phyloP scores from a whole-genome alignment of 2,329 filamentous ascomycete species.

The Penicillium thymicola region DNA sequence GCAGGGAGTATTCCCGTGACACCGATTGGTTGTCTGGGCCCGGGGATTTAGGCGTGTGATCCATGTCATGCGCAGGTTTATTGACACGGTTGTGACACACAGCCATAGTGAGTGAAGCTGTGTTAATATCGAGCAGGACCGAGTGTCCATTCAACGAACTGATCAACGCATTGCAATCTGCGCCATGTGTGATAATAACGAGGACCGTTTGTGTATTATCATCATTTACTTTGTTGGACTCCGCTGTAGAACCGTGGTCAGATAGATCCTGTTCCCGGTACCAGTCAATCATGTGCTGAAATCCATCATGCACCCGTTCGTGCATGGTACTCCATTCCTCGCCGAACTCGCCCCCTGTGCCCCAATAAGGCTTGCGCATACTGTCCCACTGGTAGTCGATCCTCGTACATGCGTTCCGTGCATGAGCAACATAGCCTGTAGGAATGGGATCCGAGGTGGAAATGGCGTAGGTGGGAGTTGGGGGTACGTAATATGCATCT shows the following conservation, averaged over 20 bases:
- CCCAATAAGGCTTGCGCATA: slow-evolving; percentile 76
- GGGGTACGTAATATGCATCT: slow-evolving; percentile 63
- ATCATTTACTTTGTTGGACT: slow-evolving; percentile 36
- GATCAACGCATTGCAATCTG: slow-evolving; percentile 92
- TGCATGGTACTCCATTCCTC: slow-evolving; percentile 98
- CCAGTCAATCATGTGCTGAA: slow-evolving; percentile 79
- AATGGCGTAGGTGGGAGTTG: slow-evolving; percentile 77
- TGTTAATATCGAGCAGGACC: slow-evolving; percentile 82
- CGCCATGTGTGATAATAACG: slow-evolving; percentile 87
- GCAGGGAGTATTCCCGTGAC: slow-evolving; percentile 57
- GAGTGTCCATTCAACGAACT: slow-evolving; percentile 89
- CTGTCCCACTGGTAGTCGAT: slow-evolving; percentile 98
- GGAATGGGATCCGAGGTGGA: slow-evolving; percentile 79
- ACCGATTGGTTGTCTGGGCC: slow-evolving; percentile 30
- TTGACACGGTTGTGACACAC: slow-evolving; percentile 51
- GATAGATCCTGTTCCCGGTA: slow-evolving; percentile 55
- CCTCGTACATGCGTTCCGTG: slow-evolving; percentile 76
- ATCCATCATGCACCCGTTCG: slow-evolving; percentile 74
- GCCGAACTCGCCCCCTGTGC: slow-evolving; percentile 78
- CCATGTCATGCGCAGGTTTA: slow-evolving; percentile 7
- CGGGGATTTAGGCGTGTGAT: slow-evolving; percentile 5
- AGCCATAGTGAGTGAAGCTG: slow-evolving; percentile 90
- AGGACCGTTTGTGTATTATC: slow-evolving; percentile 74
- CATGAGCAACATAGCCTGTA: slow-evolving; percentile 82
- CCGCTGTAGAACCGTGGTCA: slow-evolving; percentile 12